These are phyloP conservation scores for Phytopythium litorale DNA, from an alignment of 352 stramenopile species.

Conservation along the genomic window DNA sequence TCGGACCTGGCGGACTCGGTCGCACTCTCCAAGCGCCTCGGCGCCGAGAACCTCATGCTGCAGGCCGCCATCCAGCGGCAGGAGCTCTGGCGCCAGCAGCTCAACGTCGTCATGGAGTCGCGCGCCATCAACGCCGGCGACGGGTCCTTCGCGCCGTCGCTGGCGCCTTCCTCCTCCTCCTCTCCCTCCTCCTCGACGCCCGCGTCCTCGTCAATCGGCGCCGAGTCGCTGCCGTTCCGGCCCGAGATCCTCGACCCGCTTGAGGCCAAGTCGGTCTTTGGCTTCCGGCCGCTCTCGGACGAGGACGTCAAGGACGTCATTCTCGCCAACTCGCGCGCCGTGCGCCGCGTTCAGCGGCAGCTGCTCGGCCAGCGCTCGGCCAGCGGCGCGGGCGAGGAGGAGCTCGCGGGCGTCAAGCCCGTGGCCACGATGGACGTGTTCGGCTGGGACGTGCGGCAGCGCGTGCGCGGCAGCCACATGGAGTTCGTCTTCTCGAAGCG, in stretches of 20 bases:
- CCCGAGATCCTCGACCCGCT: slow-evolving; percentile 13
- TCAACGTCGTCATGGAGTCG: slow-evolving; percentile 30
- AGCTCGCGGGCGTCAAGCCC: neutral
- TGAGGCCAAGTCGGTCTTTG: slow-evolving; percentile 19
- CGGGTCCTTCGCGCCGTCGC: neutral
- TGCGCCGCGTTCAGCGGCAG: slow-evolving; percentile 15
- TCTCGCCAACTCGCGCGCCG: slow-evolving; percentile 16
- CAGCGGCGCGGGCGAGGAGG: slow-evolving; percentile 4
- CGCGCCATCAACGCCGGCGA: slow-evolving; percentile 4
- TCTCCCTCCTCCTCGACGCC: neutral
- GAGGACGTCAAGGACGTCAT: slow-evolving; percentile 25
- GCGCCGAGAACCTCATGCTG: slow-evolving; percentile 33
- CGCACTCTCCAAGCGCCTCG: slow-evolving; percentile 19
- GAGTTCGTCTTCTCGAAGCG: slow-evolving; percentile 31
- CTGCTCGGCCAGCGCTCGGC: slow-evolving; percentile 11
- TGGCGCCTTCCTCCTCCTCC: neutral
- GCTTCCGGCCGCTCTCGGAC: slow-evolving; percentile 20
- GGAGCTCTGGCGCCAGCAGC: slow-evolving; percentile 16
- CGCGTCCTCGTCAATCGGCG: neutral
- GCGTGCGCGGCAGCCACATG: slow-evolving; percentile 18
- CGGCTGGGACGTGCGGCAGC: slow-evolving; percentile 27
- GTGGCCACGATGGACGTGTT: slow-evolving; percentile 22
- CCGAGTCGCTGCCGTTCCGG: slow-evolving; percentile 1
- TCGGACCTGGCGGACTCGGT: slow-evolving; percentile 10
- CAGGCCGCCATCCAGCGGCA: slow-evolving; percentile 23